Evolutionary conservation across 176 grass and related monocot species (phyloP), one percentile per base, ranked within the genome.

Genomic region (Aechmea fasciata): DNA sequence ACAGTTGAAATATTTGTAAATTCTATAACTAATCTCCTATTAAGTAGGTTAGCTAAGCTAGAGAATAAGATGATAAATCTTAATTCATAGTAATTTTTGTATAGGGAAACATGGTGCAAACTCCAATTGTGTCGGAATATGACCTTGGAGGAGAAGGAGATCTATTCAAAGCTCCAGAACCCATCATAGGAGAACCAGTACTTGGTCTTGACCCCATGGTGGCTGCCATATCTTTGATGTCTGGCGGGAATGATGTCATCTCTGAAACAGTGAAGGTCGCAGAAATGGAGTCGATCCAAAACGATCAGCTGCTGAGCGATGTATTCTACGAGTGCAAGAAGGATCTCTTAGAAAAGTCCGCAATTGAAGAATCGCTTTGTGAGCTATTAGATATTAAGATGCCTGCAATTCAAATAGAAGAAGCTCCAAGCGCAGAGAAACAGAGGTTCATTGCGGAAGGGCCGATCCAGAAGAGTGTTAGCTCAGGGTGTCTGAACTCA

Each of bases 341-440:
- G 77, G 92, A 96, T 64, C 75, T 96, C 59, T 82, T 96, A 76
- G 91, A 88, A 72, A 81, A 77, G 50, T 91, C 88, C 1, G 83
- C 80, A 17, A 92, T 97, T 20, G 93, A 97, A 80, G 89, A 97
- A 73, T 87, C 85, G 3, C 81, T 92, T 48, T 80, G 78, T 57
- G 93, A 97, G 78, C 84, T 92, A 66, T 73, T 97, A 57, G 90
- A 93, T 67, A 82, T 90, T 62, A 94, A 99, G 82, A 70, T 99
- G 48, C 87, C 95, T 71, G 82, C 91, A 77, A 77, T 88, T 41
- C 86, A 88, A 76, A 71, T 83, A 3, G 84, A 90, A 51, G 92
- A 90, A 72, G 66, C 25, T 78, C 71, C 83, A 7, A 25, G 51
- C 47, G 70, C 67, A 72, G 81, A 75, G 24, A 82, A 82, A 65